Evolutionary conservation across 306 rosid species (phyloP), one percentile per base, ranked within the genome.

Genomic region (Bauhinia variegata): DNA sequence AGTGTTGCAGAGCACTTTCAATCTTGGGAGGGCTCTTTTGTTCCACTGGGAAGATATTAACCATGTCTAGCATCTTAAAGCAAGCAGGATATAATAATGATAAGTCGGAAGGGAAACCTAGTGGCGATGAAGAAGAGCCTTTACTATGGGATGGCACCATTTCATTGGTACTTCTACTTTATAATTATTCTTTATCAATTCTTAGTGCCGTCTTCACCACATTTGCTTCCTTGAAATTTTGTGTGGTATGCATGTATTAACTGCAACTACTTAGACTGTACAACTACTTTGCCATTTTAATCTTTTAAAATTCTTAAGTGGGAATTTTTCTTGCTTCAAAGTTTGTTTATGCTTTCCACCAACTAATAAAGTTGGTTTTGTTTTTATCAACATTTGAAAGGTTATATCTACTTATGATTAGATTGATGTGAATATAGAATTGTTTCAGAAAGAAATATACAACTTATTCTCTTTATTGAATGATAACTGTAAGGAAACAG

Each of bases 21-120:
- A 67, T 86, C 65, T 71, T 91, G 85, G 79, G 89, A 57, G 85
- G 86, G 2, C 87, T 75, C 60, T 86, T 86, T 74, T 83, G 89
- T 68, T 65, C 70, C 31, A 62, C 73, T 49, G 86, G 84, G 41
- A 84, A 75, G 68, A 75, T 68, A 70, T 51, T 67, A 54, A 72
- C 86, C 60, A 72, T 41, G 61, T 80, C 51, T 66, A 67, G 76
- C 75, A 72, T 66, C 72, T 70, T 77, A 63, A 69, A 78, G 60
- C 80, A 72, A 59, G 77, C 62, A 32, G 76, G 77, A 47, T 81
- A 57, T 68, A 36, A 32, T 47, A 48, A 41, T 48, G 78, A 54
- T 60, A 33, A 15, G 54, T 23, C 54, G 17, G 78, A 76, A 62
- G 54, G 53, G 66, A 69, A 55, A 74, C 51, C 69, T 34, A 63